A percentile compares a stretch with the other conserved stretches of the same genome.
phyloP scores from a whole-genome alignment of 139 green algal genomes.

The Asterochloris sp. region DNA sequence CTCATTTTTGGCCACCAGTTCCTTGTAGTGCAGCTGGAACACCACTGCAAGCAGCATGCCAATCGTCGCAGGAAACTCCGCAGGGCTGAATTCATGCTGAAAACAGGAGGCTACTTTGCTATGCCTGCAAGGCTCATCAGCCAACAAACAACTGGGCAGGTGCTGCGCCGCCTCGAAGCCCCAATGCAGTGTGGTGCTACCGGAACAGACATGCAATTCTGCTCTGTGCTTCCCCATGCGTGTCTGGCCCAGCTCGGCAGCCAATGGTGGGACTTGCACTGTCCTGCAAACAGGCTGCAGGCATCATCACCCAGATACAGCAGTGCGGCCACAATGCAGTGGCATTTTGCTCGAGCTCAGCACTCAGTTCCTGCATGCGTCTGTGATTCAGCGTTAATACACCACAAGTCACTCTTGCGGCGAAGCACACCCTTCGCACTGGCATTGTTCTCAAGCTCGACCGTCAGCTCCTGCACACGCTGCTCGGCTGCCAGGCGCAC shows the following conservation, averaged over 20 bases:
- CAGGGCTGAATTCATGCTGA: too few species aligned
- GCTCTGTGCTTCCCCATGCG: too few species aligned
- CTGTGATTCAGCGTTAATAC: neutral
- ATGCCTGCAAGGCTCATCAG: too few species aligned
- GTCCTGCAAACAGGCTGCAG: too few species aligned
- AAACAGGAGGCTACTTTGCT: too few species aligned
- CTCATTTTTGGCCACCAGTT: constrained; percentile 60
- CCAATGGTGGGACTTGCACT: too few species aligned
- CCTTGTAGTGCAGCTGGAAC: constrained; percentile 66
- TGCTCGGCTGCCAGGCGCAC: constrained; percentile 9
- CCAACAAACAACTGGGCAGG: neutral
- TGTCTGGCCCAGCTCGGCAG: too few species aligned
- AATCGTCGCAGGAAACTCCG: too few species aligned
- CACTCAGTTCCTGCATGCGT: neutral
- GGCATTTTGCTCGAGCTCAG: neutral
- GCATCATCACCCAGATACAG: too few species aligned
- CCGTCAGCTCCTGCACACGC: constrained; percentile 44
- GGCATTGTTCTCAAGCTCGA: constrained; percentile 68
- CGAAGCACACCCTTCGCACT: constrained; percentile 17
- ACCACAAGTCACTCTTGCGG: neutral
- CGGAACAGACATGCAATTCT: neutral
- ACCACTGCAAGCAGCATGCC: constrained; percentile 36
- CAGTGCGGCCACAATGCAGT: neutral
- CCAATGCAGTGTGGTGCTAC: neutral
- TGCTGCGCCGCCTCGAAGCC: too few species aligned